Conservation (phyloP, 176 grass and related monocot genomes). For the Oryza officinalis region DNA sequence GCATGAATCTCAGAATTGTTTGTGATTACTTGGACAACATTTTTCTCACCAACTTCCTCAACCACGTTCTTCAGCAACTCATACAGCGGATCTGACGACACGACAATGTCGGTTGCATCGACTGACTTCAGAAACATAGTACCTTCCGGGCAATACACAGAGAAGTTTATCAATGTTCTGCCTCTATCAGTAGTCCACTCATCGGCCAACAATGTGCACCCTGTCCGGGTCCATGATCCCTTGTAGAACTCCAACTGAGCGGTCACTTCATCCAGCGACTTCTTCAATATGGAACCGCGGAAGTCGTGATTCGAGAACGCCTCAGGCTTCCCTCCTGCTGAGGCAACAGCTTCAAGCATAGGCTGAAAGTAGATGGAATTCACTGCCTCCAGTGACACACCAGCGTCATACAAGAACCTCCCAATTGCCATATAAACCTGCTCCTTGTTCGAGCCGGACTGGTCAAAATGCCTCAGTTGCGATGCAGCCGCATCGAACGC, state of each 20-base stretch:
- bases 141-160: conserved; percentile 82
- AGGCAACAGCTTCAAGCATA: conserved; percentile 72
- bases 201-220: conserved; percentile 79
- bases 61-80: conserved; percentile 76
- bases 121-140: conserved; percentile 89
- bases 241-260: conserved; percentile 53
- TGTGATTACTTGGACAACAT: conserved; percentile 88
- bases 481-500: conserved; percentile 17
- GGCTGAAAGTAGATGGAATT: conserved; percentile 76
- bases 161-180: conserved; percentile 79
- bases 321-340: conserved; percentile 46
- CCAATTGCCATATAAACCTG: conserved; percentile 70
- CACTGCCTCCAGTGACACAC: conserved; percentile 69
- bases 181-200: conserved; percentile 65
- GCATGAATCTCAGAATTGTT: conserved; percentile 66
- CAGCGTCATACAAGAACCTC: conserved; percentile 72
- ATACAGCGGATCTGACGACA: conserved; percentile 59
- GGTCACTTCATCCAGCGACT: conserved; percentile 60
- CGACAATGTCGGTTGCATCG: conserved; percentile 66
- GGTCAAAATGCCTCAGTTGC: not conserved
- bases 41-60: conserved; percentile 66
- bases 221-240: conserved; percentile 64
- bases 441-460: conserved; percentile 44
- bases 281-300: conserved; percentile 73
- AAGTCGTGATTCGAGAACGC: conserved; percentile 67